Conservation (phyloP, 257 asterid genomes). For the Scutellaria galericulata region DNA sequence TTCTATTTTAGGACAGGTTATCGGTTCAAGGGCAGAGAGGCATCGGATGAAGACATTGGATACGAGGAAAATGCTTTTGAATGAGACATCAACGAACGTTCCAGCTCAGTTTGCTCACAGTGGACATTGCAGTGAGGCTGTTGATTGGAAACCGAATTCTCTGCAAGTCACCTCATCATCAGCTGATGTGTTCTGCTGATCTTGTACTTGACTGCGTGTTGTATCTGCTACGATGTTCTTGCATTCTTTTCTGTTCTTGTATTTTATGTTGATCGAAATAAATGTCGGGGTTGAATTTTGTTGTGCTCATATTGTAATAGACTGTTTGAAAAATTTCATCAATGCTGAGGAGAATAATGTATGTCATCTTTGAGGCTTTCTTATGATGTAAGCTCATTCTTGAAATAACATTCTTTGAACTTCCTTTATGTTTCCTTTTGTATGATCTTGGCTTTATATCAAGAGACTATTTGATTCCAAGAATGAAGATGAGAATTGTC, state of each 20-base stretch:
- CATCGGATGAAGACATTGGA: slow-evolving; percentile 60
- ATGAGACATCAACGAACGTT: slow-evolving; percentile 15
- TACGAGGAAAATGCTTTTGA: slow-evolving; percentile 35
- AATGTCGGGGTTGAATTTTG: background rate
- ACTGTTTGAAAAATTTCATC: background rate
- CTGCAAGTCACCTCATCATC: slow-evolving; percentile 34
- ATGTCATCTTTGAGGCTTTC: background rate
- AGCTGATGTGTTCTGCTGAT: slow-evolving; percentile 34
- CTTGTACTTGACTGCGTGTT: background rate
- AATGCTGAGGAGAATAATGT: background rate
- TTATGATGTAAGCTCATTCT: background rate
- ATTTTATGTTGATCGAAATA: background rate
- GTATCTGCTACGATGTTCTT: background rate
- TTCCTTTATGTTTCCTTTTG: too few species aligned
- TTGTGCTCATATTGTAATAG: slow-evolving; percentile 8
- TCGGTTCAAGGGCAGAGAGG: slow-evolving; percentile 89
- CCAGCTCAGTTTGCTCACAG: slow-evolving; percentile 22
- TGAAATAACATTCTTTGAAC: too few species aligned
- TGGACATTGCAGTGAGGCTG: slow-evolving; percentile 36
- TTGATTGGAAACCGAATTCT: slow-evolving; percentile 31
- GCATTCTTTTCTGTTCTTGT: background rate
- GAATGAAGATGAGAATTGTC: too few species aligned
- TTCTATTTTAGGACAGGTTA: slow-evolving; percentile 83
- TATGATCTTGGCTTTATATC: too few species aligned
- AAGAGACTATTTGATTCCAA: too few species aligned